Conservation (phyloP, 768 basidiomycete genomes). For the Lactifluus volemus region DNA sequence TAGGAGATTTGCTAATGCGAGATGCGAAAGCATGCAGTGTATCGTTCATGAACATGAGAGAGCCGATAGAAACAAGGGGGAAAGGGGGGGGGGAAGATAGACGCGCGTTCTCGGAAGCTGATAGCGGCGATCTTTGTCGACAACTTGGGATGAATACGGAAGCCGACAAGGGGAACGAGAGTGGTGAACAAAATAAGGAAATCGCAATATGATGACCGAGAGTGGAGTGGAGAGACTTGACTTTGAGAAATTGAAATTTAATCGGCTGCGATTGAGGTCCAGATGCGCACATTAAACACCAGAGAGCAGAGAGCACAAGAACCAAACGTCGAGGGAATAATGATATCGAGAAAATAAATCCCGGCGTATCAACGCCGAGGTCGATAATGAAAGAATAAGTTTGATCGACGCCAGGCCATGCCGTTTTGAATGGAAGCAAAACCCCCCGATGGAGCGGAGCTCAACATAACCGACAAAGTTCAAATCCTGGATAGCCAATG, state of each 20-base stretch:
- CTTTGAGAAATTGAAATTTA: constrained; percentile 22
- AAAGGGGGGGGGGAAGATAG: neutral
- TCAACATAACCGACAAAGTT: constrained; percentile 32
- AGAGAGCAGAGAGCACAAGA: constrained; percentile 20
- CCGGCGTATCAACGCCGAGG: constrained; percentile 19
- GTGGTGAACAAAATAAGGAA: constrained; percentile 3
- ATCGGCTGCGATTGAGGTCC: constrained; percentile 26
- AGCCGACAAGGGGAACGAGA: constrained; percentile 22
- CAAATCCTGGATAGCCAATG: constrained; percentile 16
- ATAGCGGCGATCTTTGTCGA: constrained; percentile 22
- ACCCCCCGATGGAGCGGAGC: constrained; percentile 30
- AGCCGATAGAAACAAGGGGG: constrained; percentile 7
- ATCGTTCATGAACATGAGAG: constrained; percentile 17
- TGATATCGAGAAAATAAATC: constrained; percentile 28
- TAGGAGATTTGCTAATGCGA: constrained; percentile 29
- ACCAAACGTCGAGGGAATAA: constrained; percentile 37
- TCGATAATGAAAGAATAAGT: constrained; percentile 24
- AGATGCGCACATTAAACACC: constrained; percentile 21
- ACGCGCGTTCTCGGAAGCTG: constrained; percentile 15
- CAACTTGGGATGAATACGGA: constrained; percentile 42
- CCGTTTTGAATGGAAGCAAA: constrained; percentile 24
- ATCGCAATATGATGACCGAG: constrained; percentile 20
- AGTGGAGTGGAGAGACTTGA: constrained; percentile 12
- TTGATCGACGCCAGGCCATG: constrained; percentile 26
- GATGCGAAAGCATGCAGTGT: constrained; percentile 23